Percentiles rank a stretch among this genome's conserved stretches.
phyloP scores from a whole-genome alignment of 352 stramenopile species.

The Phytophthora citricola region DNA sequence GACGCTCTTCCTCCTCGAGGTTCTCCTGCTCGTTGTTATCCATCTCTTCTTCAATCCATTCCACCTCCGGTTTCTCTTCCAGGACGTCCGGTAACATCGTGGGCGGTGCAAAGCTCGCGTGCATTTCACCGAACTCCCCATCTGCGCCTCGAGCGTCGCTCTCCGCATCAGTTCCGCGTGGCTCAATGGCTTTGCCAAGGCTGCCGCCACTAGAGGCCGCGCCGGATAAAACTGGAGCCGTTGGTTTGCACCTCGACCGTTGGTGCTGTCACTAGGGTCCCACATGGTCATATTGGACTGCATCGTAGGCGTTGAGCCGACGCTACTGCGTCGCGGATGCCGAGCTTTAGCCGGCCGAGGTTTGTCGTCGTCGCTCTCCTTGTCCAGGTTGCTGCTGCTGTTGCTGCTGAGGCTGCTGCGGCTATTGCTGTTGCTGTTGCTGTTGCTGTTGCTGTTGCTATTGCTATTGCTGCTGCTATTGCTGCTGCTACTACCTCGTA shows the following conservation, averaged over 20 bases:
- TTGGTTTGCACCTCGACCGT: conserved; percentile 18
- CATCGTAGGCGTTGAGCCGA: conserved; percentile 19
- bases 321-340: conserved; percentile 15
- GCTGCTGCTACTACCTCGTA: conserved; percentile 22
- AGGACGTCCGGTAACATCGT: conserved; percentile 15
- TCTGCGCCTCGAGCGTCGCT: conserved; percentile 24
- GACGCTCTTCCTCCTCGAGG: conserved; percentile 44
- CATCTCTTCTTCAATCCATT: conserved; percentile 24
- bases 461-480: conserved; percentile 4
- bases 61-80: conserved; percentile 31
- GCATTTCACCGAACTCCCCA: conserved; percentile 38
- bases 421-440: neutral
- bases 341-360: neutral
- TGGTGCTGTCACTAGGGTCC: conserved; percentile 19
- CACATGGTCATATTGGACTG: conserved; percentile 36
- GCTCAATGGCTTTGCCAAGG: conserved; percentile 34
- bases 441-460: too few relatives aligned
- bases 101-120: conserved; percentile 35
- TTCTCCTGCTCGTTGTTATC: conserved; percentile 47
- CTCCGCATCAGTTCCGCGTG: conserved; percentile 35
- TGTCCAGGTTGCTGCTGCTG: conserved; percentile 22
- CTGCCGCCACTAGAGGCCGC: conserved; percentile 30
- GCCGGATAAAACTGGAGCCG: conserved; percentile 48
- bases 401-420: neutral
- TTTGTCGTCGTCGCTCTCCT: conserved; percentile 20